Base-by-base conservation (phyloP, 202 grass and related monocot genomes). In the Brachypodium distachyon region DNA sequence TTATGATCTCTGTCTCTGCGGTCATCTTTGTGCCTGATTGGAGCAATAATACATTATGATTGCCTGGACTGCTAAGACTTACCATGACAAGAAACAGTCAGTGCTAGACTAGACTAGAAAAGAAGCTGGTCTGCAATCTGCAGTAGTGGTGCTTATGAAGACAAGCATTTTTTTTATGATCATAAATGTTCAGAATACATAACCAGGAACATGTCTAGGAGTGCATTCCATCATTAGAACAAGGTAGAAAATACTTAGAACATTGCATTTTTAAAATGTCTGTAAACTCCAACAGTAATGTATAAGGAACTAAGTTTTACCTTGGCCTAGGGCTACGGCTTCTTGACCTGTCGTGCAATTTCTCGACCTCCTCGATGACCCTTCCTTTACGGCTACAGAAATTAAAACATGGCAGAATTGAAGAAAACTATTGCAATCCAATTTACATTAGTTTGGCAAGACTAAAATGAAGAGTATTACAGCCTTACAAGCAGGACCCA, bases 291-390 rank as follows among this genome's bases (percentile, higher is more conserved):
- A 77, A 63, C 61, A 26, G 58, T 23, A 62, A 70, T 49, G 39
- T 44, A 54, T 3, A 53, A 58, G 47, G 9, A 67, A 58, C 19
- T 13, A 53, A 43, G 7, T 16, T 70, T 81, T 47, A 89, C 90
- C 90, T 86, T 74, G 76, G 72, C 54, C 76, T 80, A 63, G 90
- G 90, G 77, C 90, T 92, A 37, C 26, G 80, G 68, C 90, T 92
- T 81, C 86, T 92, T 70, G 90, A 92, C 60, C 77, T 92, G 27
- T 87, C 89, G 42, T 3, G 28, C 83, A 76, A 70, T 77, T 41
- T 86, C 56, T 88, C 76, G 18, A 60, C 47, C 9, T 1, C 83
- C 74, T 92, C 90, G 68, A 33, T 76, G 78, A 92, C 71, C 59
- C 75, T 92, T 84, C 90, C 90, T 81, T 86, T 92, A 4, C 65